phyloP scores from a whole-genome alignment of 306 rosid genomes.

The Phaseolus lunatus region DNA sequence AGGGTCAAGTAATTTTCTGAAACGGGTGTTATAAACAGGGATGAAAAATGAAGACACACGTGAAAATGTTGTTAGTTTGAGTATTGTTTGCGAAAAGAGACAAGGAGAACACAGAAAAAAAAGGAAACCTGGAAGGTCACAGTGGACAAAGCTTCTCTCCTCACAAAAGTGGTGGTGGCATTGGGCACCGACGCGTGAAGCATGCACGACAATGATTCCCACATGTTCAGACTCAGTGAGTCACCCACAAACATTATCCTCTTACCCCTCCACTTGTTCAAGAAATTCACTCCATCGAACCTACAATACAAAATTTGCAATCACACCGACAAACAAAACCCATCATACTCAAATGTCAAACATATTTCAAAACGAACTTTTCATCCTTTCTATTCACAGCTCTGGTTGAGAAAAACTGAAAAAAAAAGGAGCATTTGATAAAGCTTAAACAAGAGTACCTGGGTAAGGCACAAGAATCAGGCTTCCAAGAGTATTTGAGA shows the following conservation, averaged over 20 bases:
- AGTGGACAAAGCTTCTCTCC: constrained; percentile 48
- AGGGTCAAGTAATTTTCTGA: too few species aligned
- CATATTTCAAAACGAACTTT: too few species aligned
- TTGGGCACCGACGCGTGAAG: constrained; percentile 70
- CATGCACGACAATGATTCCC: constrained; percentile 88
- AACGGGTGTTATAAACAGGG: too few species aligned
- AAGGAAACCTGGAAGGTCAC: constrained; percentile 68
- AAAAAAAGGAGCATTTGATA: not conserved
- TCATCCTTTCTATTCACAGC: too few species aligned
- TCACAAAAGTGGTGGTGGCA: constrained; percentile 49
- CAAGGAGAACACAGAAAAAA: not conserved
- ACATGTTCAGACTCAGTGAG: constrained; percentile 94
- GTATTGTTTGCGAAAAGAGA: not conserved
- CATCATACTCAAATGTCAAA: too few species aligned
- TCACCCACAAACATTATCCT: constrained; percentile 95
- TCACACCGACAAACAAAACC: too few species aligned
- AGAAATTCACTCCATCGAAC: constrained; percentile 71
- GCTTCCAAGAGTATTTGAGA: constrained; percentile 93
- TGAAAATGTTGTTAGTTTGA: not conserved
- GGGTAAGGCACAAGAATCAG: constrained; percentile 73
- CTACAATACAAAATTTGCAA: constrained; percentile 39
- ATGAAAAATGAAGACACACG: constrained; percentile 17
- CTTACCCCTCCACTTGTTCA: constrained; percentile 77
- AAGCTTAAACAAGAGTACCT: constrained; percentile 54
- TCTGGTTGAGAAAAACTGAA: not conserved